Percentiles rank a stretch among this genome's conserved stretches.
Evolutionary conservation across 768 basidiomycete species (phyloP).

Genomic region (Phylloporus scabripes): DNA sequence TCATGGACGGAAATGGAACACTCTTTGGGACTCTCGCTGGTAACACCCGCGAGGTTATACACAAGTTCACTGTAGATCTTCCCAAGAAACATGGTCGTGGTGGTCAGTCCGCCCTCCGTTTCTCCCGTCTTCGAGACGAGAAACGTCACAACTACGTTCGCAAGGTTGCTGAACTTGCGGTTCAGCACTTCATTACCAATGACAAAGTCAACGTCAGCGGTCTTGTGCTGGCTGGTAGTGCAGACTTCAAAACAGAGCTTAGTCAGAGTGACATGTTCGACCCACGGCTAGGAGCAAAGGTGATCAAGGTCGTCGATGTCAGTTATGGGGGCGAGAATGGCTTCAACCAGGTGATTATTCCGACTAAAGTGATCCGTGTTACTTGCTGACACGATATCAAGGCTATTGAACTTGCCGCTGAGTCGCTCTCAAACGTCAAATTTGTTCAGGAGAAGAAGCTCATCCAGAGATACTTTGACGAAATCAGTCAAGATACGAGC

Average conservation of each 20-base stretch:
- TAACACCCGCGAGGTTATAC: slow-evolving; percentile 94
- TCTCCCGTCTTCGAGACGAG: slow-evolving; percentile 98
- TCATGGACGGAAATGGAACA: slow-evolving; percentile 98
- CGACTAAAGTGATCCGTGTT: not conserved
- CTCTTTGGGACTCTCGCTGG: slow-evolving; percentile 94
- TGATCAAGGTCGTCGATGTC: slow-evolving; percentile 98
- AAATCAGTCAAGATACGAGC: slow-evolving; percentile 95
- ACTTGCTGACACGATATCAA: slow-evolving; percentile 23
- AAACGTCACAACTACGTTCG: slow-evolving; percentile 99
- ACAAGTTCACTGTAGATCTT: slow-evolving; percentile 98
- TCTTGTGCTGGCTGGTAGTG: slow-evolving; percentile 91
- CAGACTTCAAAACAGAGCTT: slow-evolving; percentile 98
- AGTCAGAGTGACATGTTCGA: slow-evolving; percentile 97
- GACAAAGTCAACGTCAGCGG: slow-evolving; percentile 99
- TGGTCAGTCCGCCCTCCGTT: slow-evolving; percentile 99
- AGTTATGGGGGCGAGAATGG: slow-evolving; percentile 98
- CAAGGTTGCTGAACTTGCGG: slow-evolving; percentile 95
- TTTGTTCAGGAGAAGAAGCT: slow-evolving; percentile 99
- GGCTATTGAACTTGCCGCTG: slow-evolving; percentile 96
- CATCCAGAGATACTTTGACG: slow-evolving; percentile 98
- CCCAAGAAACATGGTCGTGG: slow-evolving; percentile 99
- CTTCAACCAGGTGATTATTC: slow-evolving; percentile 80
- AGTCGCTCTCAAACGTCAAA: slow-evolving; percentile 96
- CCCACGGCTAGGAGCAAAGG: slow-evolving; percentile 75
- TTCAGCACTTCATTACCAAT: slow-evolving; percentile 95